Conservation (phyloP, 257 asterid species). For the Eucommia ulmoides region DNA sequence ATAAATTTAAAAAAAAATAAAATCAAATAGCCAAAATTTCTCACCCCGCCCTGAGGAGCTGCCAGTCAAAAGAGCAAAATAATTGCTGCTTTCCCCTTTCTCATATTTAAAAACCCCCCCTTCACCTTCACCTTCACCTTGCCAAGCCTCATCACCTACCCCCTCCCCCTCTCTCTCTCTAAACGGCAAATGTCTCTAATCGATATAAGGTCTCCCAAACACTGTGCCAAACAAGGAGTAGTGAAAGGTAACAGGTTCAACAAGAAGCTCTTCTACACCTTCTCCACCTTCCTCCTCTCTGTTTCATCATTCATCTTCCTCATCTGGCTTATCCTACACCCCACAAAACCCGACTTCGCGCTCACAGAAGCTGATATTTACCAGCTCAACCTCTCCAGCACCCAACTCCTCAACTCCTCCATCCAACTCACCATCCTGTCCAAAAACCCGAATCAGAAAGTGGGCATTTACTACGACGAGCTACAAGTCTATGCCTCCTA, state of each 20-base stretch:
- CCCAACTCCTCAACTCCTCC: slow-evolving; percentile 67
- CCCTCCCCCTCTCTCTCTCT: background rate
- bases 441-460: slow-evolving; percentile 65
- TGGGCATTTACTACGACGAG: slow-evolving; percentile 70
- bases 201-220: slow-evolving; percentile 64
- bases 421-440: slow-evolving; percentile 57
- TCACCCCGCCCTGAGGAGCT: too few species aligned
- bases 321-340: slow-evolving; percentile 64
- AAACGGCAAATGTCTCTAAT: slow-evolving; percentile 54
- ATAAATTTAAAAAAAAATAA: too few species aligned
- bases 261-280: slow-evolving; percentile 32
- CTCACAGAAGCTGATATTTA: slow-evolving; percentile 50
- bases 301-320: slow-evolving; percentile 54
- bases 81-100: slow-evolving; percentile 25
- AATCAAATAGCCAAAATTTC: too few species aligned
- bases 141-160: slow-evolving; percentile 7
- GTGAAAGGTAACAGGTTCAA: slow-evolving; percentile 25
- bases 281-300: slow-evolving; percentile 56
- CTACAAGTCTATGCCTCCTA: slow-evolving; percentile 54
- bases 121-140: slow-evolving; percentile 24
- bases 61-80: slow-evolving; percentile 31
- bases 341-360: slow-evolving; percentile 62
- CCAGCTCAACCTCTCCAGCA: slow-evolving; percentile 52
- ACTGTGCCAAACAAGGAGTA: slow-evolving; percentile 51
- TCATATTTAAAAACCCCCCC: slow-evolving; percentile 1